Percentiles rank a stretch among this genome's conserved stretches.
These are phyloP conservation scores for Solanum arcanum DNA, from an alignment of 257 asterid species.

Conservation along the genomic window DNA sequence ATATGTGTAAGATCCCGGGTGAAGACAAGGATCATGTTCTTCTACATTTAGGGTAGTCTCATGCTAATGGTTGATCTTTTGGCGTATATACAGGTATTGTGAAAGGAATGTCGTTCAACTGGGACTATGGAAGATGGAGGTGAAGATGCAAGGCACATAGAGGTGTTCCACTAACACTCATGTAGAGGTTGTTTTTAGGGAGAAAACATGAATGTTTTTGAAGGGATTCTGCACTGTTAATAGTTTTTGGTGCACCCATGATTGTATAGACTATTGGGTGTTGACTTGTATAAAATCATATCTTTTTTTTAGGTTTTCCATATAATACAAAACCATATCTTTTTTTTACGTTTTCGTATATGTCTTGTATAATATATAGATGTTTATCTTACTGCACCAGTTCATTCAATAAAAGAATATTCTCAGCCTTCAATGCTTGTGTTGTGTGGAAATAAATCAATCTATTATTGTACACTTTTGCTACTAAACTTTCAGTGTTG, in stretches of 20 bases:
- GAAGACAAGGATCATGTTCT: neutral
- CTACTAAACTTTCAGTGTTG: neutral
- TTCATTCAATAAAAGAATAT: neutral
- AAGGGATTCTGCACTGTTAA: neutral
- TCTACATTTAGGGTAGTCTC: neutral
- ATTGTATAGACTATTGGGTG: neutral
- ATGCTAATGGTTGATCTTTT: neutral
- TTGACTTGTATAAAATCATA: neutral
- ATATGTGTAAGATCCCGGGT: neutral
- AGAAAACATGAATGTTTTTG: neutral
- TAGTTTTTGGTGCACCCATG: neutral
- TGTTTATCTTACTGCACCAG: neutral
- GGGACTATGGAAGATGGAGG: neutral
- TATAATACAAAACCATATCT: neutral
- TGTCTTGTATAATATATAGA: neutral
- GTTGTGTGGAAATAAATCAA: neutral
- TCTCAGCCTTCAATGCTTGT: neutral
- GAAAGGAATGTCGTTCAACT: neutral
- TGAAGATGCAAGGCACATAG: neutral
- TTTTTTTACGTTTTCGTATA: neutral
- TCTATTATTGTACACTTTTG: neutral
- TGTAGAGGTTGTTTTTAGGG: neutral
- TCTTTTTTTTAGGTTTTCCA: neutral
- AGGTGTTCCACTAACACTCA: neutral
- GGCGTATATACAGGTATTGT: neutral